These are phyloP conservation scores for Cadophora gregata DNA, from an alignment of 2,329 filamentous ascomycete genomes.

Conservation along the genomic window DNA sequence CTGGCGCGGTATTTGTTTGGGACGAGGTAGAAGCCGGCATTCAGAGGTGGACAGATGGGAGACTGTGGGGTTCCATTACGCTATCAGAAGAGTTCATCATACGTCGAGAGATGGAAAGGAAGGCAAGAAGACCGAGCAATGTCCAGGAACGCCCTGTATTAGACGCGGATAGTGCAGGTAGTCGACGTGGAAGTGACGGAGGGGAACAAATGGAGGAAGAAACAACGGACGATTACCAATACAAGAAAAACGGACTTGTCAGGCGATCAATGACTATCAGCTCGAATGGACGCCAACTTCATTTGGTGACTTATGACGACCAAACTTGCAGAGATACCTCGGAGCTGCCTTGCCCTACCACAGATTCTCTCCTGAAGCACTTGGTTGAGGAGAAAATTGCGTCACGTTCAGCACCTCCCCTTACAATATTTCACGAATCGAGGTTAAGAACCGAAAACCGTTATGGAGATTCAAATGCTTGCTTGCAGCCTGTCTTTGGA, in stretches of 20 bases:
- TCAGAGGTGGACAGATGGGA: background rate
- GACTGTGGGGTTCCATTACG: background rate
- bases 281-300: background rate
- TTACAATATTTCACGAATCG: background rate
- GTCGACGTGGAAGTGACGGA: background rate
- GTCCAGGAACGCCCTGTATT: background rate
- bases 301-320: conserved; percentile 4
- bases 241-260: background rate
- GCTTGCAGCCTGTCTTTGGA: background rate
- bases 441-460: background rate
- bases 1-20: conserved; percentile 10
- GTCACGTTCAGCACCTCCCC: background rate
- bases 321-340: background rate
- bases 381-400: conserved; percentile 3
- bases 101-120: conserved; percentile 3
- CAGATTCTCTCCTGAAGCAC: background rate
- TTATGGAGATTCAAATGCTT: background rate
- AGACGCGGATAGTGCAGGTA: background rate
- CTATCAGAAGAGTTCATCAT: background rate
- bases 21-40: background rate
- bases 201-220: background rate
- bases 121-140: background rate
- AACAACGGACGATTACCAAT: background rate
- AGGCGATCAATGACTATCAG: background rate
- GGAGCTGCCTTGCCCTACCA: background rate